phyloP scores from a whole-genome alignment of 129 eudicot genomes.

The Erigeron canadensis region DNA sequence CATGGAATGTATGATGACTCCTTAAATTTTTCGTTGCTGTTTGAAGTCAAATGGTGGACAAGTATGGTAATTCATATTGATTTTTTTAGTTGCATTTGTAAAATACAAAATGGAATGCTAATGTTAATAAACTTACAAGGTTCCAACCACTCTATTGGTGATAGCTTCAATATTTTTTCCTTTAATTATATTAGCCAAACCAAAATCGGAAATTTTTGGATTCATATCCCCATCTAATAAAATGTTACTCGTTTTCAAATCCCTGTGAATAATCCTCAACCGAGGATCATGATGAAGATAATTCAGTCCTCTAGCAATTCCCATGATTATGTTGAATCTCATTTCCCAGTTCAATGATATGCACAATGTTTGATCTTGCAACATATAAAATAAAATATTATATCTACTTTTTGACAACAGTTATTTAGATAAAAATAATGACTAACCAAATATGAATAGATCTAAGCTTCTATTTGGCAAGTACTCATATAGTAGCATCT shows the following conservation, averaged over 20 bases:
- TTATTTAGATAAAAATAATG: background rate
- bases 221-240: conserved; percentile 28
- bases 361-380: conserved; percentile 26
- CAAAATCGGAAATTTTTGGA: conserved; percentile 37
- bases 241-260: conserved; percentile 34
- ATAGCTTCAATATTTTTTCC: conserved; percentile 23
- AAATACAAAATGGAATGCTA: background rate
- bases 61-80: background rate
- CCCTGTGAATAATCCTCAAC: conserved; percentile 36
- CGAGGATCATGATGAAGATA: conserved; percentile 48
- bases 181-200: conserved; percentile 29
- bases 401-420: background rate
- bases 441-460: conserved; percentile 40
- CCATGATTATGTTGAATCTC: conserved; percentile 34
- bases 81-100: background rate
- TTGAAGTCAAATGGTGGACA: background rate
- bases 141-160: conserved; percentile 34
- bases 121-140: conserved; percentile 25
- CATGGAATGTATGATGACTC: no score
- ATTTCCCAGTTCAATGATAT: conserved; percentile 27
- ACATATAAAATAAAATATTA: background rate
- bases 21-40: no score
- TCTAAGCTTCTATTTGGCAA: conserved; percentile 42
- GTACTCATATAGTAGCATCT: conserved; percentile 37
- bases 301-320: conserved; percentile 36